Percentiles rank a stretch among this genome's conserved stretches.
Evolutionary conservation across 2,329 filamentous ascomycete genomes (phyloP).

Genomic region (Trichoderma cornu-damae): DNA sequence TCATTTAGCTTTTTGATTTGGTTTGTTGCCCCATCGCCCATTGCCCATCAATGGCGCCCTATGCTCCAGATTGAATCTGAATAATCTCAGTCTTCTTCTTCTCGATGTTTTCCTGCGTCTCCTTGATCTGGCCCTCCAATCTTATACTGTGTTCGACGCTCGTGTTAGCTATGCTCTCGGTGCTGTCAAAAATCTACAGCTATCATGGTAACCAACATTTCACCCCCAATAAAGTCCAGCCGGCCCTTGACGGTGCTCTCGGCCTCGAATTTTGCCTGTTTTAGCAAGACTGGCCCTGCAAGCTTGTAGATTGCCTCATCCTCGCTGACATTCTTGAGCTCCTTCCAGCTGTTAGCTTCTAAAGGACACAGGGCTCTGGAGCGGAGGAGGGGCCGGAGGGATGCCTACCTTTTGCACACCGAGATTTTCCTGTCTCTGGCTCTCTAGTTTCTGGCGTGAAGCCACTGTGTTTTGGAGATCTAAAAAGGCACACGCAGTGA

Average conservation of each 20-base stretch:
- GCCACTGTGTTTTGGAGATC: constrained; percentile 73
- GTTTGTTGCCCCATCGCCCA: constrained; percentile 14
- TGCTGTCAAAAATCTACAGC: not conserved
- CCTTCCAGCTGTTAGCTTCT: constrained; percentile 44
- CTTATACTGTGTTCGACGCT: constrained; percentile 28
- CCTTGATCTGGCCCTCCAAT: constrained; percentile 50
- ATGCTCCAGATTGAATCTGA: constrained; percentile 48
- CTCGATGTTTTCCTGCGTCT: constrained; percentile 52
- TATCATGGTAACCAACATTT: constrained; percentile 61
- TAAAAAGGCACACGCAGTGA: constrained; percentile 34
- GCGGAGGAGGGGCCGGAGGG: too few species aligned
- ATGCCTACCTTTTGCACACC: constrained; percentile 69
- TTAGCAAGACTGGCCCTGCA: constrained; percentile 83
- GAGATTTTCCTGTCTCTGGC: constrained; percentile 88
- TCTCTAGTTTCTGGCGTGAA: constrained; percentile 85
- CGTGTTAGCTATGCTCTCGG: constrained; percentile 17
- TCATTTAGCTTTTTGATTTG: not conserved
- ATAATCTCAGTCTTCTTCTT: constrained; percentile 57
- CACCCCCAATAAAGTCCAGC: constrained; percentile 85
- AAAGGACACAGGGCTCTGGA: not conserved
- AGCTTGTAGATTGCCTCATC: constrained; percentile 94
- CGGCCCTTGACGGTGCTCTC: constrained; percentile 85
- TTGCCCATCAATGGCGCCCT: constrained; percentile 36
- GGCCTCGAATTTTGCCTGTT: constrained; percentile 89
- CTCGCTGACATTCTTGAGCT: constrained; percentile 74